phyloP scores from a whole-genome alignment of 176 grass and related monocot genomes.

The Puccinellia tenuiflora region DNA sequence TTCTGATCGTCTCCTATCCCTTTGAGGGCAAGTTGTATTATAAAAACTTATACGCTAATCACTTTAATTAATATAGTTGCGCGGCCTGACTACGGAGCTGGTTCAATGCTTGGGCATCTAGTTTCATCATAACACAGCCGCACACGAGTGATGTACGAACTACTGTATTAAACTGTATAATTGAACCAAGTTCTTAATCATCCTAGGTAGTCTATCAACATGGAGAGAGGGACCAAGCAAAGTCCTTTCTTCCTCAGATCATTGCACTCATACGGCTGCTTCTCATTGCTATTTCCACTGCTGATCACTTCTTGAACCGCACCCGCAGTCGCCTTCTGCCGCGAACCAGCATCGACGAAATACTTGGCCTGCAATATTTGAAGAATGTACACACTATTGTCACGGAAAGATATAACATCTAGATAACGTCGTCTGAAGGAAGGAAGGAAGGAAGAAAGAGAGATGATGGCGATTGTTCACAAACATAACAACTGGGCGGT shows the following conservation, averaged over 20 bases:
- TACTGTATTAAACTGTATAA: conserved; percentile 18
- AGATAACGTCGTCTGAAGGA: background rate
- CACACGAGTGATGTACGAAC: conserved; percentile 22
- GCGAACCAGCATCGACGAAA: conserved; percentile 9
- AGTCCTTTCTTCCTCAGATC: conserved; percentile 69
- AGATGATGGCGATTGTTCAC: background rate
- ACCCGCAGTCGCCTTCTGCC: background rate
- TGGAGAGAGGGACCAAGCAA: conserved; percentile 81
- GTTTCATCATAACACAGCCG: no score
- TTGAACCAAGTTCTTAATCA: conserved; percentile 32
- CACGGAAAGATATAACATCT: background rate
- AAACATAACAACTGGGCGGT: conserved; percentile 23
- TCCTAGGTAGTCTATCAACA: conserved; percentile 61
- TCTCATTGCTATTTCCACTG: conserved; percentile 11
- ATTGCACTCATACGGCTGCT: conserved; percentile 30
- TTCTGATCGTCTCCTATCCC: no score
- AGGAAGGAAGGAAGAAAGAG: no score
- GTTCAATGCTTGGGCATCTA: no score
- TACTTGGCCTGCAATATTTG: conserved; percentile 41
- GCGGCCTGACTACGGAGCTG: no score
- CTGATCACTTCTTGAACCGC: conserved; percentile 23
- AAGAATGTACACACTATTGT: conserved; percentile 1
- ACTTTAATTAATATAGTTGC: no score
- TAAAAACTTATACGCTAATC: no score
- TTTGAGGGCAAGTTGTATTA: no score